Evolutionary conservation across 2,329 filamentous ascomycete genomes (phyloP).

Genomic region (Aspergillus phoenicis): DNA sequence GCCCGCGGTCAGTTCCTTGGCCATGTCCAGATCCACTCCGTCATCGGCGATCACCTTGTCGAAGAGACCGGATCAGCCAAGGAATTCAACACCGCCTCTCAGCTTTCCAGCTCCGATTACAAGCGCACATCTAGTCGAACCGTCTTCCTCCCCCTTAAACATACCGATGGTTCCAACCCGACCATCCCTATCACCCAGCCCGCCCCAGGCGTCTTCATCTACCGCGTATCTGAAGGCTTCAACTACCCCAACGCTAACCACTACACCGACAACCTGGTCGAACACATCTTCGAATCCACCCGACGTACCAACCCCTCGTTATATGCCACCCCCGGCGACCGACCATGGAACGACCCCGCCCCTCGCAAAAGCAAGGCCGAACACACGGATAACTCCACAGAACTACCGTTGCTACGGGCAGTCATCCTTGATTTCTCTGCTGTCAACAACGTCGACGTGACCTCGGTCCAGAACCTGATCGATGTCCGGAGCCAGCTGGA

Average conservation of each 20-base stretch:
- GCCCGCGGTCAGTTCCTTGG: constrained; percentile 83
- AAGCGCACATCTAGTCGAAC: constrained; percentile 64
- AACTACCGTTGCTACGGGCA: constrained; percentile 73
- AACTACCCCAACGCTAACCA: constrained; percentile 94
- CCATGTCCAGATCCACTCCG: constrained; percentile 78
- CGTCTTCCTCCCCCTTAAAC: constrained; percentile 83
- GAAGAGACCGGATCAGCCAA: constrained; percentile 63
- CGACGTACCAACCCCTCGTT: constrained; percentile 75
- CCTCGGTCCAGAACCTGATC: constrained; percentile 86
- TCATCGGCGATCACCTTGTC: constrained; percentile 73
- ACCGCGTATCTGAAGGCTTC: constrained; percentile 90
- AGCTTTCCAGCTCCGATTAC: constrained; percentile 33
- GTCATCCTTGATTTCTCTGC: constrained; percentile 89
- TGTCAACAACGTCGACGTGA: constrained; percentile 91
- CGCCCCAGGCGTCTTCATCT: constrained; percentile 92
- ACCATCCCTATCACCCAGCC: constrained; percentile 74
- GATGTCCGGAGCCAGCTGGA: constrained; percentile 93
- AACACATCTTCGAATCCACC: constrained; percentile 69
- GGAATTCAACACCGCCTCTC: constrained; percentile 51
- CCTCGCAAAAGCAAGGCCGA: constrained; percentile 55
- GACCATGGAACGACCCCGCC: constrained; percentile 93
- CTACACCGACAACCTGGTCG: constrained; percentile 77
- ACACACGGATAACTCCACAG: constrained; percentile 48
- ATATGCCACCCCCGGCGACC: constrained; percentile 69
- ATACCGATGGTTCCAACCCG: constrained; percentile 89